Conservation (phyloP, 306 rosid genomes). For the Quillaja saponaria region DNA sequence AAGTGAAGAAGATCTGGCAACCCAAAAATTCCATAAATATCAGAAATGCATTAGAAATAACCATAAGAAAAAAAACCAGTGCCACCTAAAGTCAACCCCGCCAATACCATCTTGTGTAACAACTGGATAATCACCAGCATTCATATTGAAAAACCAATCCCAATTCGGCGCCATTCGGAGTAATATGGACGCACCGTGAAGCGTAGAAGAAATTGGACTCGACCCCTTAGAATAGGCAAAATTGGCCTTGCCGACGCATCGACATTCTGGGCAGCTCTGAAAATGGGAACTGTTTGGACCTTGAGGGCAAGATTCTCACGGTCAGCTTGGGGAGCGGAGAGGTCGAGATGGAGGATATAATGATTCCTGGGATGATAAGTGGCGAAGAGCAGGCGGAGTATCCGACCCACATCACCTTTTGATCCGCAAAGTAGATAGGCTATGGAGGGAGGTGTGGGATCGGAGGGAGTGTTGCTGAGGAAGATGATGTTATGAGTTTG, state of each 20-base stretch:
- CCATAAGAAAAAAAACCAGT: background rate
- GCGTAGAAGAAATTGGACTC: constrained; percentile 60
- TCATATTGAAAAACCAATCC: constrained; percentile 86
- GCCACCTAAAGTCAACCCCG: constrained; percentile 10
- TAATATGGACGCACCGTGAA: constrained; percentile 79
- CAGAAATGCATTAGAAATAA: constrained; percentile 8
- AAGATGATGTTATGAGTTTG: constrained; percentile 50
- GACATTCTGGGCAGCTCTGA: constrained; percentile 80
- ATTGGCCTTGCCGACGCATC: constrained; percentile 78
- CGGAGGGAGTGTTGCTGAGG: constrained; percentile 40
- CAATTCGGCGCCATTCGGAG: constrained; percentile 66
- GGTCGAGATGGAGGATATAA: constrained; percentile 86
- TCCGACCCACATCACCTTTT: constrained; percentile 50
- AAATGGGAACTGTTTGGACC: constrained; percentile 60
- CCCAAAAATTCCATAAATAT: constrained; percentile 40
- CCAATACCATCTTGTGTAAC: constrained; percentile 83
- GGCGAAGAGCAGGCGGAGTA: constrained; percentile 62
- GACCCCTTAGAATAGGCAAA: constrained; percentile 70
- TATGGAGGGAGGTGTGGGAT: constrained; percentile 65
- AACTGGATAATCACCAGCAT: constrained; percentile 73
- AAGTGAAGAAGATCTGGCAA: constrained; percentile 79
- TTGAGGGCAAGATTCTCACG: constrained; percentile 62
- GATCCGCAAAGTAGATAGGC: constrained; percentile 83
- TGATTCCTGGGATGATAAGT: constrained; percentile 71
- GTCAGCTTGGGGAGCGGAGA: constrained; percentile 57